These are phyloP conservation scores for Starmera stellimalicola DNA, from an alignment of 1,139 yeast genomes.

Conservation along the genomic window DNA sequence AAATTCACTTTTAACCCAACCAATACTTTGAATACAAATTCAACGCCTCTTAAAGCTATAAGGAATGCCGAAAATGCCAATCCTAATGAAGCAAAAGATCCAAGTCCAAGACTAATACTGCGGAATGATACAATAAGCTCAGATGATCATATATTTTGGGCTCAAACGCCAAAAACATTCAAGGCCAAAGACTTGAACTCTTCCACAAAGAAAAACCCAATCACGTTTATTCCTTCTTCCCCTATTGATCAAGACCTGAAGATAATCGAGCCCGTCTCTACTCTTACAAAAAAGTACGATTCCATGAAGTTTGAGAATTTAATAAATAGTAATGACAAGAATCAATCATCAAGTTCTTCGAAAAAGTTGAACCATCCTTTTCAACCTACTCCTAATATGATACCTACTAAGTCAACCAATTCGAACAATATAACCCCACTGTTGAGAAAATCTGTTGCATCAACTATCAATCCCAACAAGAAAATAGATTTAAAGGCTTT, in stretches of 20 bases:
- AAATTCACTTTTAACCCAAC: too few relatives aligned
- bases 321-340: too few relatives aligned
- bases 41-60: too few relatives aligned
- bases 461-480: background rate
- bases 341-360: too few relatives aligned
- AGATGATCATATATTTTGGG: slow-evolving; percentile 20
- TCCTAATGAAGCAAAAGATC: too few relatives aligned
- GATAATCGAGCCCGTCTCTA: slow-evolving; percentile 10
- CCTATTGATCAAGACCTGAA: slow-evolving; percentile 10
- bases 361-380: too few relatives aligned
- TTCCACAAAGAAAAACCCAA: background rate
- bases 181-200: background rate
- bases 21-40: too few relatives aligned
- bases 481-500: background rate
- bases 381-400: too few relatives aligned
- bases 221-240: slow-evolving; percentile 14
- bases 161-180: slow-evolving; percentile 15
- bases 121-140: slow-evolving; percentile 12
- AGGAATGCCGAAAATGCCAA: too few relatives aligned
- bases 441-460: background rate
- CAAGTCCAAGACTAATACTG: too few relatives aligned
- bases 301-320: slow-evolving; percentile 15
- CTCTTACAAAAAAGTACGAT: slow-evolving; percentile 10
- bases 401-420: too few relatives aligned
- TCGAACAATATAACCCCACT: too few relatives aligned